phyloP scores from a whole-genome alignment of 2,329 filamentous ascomycete genomes.

The Colletotrichum liaoningense region DNA sequence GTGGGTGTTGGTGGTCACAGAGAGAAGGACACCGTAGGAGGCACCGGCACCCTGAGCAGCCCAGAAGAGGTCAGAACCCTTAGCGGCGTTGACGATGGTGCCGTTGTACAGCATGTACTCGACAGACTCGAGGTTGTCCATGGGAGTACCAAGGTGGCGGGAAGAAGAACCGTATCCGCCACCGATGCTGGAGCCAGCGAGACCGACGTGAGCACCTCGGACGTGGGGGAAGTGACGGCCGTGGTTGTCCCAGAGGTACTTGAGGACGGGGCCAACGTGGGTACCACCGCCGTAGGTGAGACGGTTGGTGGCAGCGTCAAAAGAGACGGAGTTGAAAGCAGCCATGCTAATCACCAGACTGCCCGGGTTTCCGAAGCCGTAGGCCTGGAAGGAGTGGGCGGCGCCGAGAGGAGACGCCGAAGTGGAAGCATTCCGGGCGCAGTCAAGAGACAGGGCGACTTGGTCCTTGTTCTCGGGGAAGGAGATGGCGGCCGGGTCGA shows the following conservation, averaged over 20 bases:
- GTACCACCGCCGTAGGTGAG: constrained; percentile 33
- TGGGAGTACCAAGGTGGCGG: constrained; percentile 34
- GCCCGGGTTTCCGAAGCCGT: constrained; percentile 34
- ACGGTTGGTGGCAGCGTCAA: constrained; percentile 24
- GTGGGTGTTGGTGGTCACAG: constrained; percentile 34
- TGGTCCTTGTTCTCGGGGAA: constrained; percentile 35
- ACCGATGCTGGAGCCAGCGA: constrained; percentile 34
- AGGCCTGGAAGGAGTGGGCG: constrained; percentile 34
- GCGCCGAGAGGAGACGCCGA: constrained; percentile 33
- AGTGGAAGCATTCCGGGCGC: constrained; percentile 32
- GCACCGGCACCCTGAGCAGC: constrained; percentile 36
- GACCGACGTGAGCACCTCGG: constrained; percentile 33
- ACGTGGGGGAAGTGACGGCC: constrained; percentile 36
- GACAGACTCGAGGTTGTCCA: constrained; percentile 33
- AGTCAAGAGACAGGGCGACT: constrained; percentile 32
- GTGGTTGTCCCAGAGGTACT: constrained; percentile 34
- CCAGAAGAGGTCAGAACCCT: constrained; percentile 36
- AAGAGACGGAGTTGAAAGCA: constrained; percentile 31
- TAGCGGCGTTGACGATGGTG: constrained; percentile 31
- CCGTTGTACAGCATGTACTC: constrained; percentile 38
- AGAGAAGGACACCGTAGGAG: constrained; percentile 34
- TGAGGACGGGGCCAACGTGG: constrained; percentile 34
- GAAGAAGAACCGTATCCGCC: constrained; percentile 32
- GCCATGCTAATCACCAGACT: constrained; percentile 35
- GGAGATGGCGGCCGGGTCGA: constrained; percentile 33